A percentile compares a stretch with the other conserved stretches of the same genome.
These are phyloP conservation scores for Ceraceosorus guamensis DNA, from an alignment of 1,284 basidiomycete species.

Conservation along the genomic window DNA sequence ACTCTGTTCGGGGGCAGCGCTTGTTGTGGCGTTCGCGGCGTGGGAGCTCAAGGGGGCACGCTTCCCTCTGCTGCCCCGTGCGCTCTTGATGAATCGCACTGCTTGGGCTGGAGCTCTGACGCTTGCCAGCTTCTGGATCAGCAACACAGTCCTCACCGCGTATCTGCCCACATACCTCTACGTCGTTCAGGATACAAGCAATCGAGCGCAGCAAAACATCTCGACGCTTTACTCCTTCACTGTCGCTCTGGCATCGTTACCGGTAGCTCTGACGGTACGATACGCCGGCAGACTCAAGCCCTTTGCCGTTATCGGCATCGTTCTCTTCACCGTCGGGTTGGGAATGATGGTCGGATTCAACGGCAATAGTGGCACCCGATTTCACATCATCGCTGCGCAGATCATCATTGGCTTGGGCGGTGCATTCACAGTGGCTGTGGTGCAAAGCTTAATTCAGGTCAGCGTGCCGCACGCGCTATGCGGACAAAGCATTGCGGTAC, in stretches of 20 bases:
- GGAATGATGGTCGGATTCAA: slow-evolving; percentile 11
- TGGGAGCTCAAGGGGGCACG: too few species aligned
- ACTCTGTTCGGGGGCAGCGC: too few species aligned
- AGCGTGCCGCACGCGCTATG: slow-evolving; percentile 1
- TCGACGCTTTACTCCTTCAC: slow-evolving; percentile 12
- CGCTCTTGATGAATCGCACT: not conserved
- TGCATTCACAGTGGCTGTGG: slow-evolving; percentile 8
- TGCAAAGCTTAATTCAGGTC: slow-evolving; percentile 11
- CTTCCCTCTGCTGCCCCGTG: not conserved
- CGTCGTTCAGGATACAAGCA: slow-evolving; percentile 8
- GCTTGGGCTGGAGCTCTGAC: not conserved
- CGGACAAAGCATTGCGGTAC: slow-evolving; percentile 9
- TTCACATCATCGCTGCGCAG: slow-evolving; percentile 7
- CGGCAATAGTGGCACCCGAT: slow-evolving; percentile 1
- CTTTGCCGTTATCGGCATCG: slow-evolving; percentile 7
- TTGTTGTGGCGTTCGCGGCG: too few species aligned
- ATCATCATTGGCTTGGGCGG: slow-evolving; percentile 13
- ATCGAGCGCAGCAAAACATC: slow-evolving; percentile 13
- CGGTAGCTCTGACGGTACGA: slow-evolving; percentile 9
- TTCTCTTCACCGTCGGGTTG: slow-evolving; percentile 9
- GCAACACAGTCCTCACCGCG: not conserved
- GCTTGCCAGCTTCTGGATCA: not conserved
- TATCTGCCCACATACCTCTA: slow-evolving; percentile 17
- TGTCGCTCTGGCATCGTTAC: slow-evolving; percentile 7
- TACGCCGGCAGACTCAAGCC: slow-evolving; percentile 9